Evolutionary conservation across 306 rosid species (phyloP).

Genomic region (barrel medic (Medicago truncatula)): MtrunA17r5.0-ANR NC_053045.1:55019501-55020000

Average conservation of each 20-base stretch:
- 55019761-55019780: background rate
- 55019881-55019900: constrained; percentile 13
- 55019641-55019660: background rate
- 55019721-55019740: too few relatives aligned
- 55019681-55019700: too few relatives aligned
- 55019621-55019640: background rate
- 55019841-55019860: constrained; percentile 12
- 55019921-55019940: background rate
- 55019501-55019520: background rate
- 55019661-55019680: too few relatives aligned
- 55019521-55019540: constrained; percentile 17
- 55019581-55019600: constrained; percentile 13
- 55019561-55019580: constrained; percentile 7
- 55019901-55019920: constrained; percentile 16
- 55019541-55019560: constrained; percentile 9
- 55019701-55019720: too few relatives aligned
- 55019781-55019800: background rate
- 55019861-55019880: constrained; percentile 13
- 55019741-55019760: background rate
- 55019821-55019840: constrained; percentile 26
- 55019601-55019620: background rate
- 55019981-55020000: background rate
- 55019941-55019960: constrained; percentile 9
- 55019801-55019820: constrained; percentile 18
- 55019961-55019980: background rate